Conservation (phyloP, 768 basidiomycete species). For the Lentinula guzmanii region DNA sequence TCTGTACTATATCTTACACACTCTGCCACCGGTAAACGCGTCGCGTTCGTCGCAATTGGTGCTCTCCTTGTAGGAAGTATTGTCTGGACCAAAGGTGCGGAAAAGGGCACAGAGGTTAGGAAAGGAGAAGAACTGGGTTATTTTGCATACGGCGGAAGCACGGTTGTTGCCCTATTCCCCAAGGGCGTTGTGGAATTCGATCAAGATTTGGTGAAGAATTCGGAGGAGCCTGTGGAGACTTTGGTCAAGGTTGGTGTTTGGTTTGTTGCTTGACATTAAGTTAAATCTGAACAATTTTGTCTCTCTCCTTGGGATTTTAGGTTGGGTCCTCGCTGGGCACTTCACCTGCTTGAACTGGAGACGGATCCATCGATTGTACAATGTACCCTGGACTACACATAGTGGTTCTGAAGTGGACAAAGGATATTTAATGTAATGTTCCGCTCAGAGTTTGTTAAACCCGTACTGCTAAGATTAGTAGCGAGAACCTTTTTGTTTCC, state of each 20-base stretch:
- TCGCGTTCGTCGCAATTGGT: conserved; percentile 73
- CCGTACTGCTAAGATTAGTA: not conserved
- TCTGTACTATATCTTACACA: conserved; percentile 51
- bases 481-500: not conserved
- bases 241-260: conserved; percentile 42
- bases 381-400: not conserved
- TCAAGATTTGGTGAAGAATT: conserved; percentile 53
- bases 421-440: not conserved
- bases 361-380: not conserved
- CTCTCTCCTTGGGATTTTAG: not conserved
- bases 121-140: conserved; percentile 65
- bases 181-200: conserved; percentile 50
- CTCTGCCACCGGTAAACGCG: conserved; percentile 31
- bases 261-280: not conserved
- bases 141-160: conserved; percentile 78
- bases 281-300: not conserved
- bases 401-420: not conserved
- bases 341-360: not conserved
- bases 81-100: conserved; percentile 49
- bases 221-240: conserved; percentile 55
- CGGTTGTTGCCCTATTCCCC: conserved; percentile 57
- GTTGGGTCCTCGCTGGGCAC: not conserved
- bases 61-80: conserved; percentile 80
- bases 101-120: conserved; percentile 37
- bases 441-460: not conserved